Conservation (phyloP, 2,329 filamentous ascomycete genomes). For the Fusarium oxysporum region DNA sequence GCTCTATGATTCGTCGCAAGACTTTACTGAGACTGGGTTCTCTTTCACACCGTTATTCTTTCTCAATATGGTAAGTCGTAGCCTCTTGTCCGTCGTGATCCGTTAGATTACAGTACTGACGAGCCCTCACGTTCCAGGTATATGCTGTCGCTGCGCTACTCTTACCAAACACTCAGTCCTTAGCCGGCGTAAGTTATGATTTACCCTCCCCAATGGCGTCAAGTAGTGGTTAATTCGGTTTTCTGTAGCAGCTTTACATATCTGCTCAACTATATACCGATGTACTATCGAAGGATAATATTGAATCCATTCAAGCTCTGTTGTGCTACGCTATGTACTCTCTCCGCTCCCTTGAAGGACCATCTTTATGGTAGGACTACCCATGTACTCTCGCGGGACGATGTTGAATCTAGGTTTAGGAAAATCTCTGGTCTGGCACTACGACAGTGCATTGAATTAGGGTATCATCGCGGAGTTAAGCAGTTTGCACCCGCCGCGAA, state of each 20-base stretch:
- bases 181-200: not conserved
- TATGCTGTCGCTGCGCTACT: not conserved
- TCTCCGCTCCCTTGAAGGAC: not conserved
- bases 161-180: not conserved
- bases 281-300: not conserved
- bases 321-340: not conserved
- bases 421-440: not conserved
- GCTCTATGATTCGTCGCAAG: not conserved
- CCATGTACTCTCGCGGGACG: rapidly evolving
- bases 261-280: not conserved
- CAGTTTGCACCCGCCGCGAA: not conserved
- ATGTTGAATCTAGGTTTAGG: rapidly evolving
- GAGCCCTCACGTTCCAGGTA: rapidly evolving
- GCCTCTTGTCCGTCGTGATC: not conserved
- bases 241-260: not conserved
- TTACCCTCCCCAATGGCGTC: rapidly evolving
- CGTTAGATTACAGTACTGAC: rapidly evolving
- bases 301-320: not conserved
- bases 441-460: not conserved
- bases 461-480: not conserved
- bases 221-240: not conserved
- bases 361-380: not conserved
- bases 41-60: not conserved
- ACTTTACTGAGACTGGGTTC: not conserved
- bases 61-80: not conserved